Conservation (phyloP, 1,139 yeast genomes). For the Candida dubliniensis region DNA sequence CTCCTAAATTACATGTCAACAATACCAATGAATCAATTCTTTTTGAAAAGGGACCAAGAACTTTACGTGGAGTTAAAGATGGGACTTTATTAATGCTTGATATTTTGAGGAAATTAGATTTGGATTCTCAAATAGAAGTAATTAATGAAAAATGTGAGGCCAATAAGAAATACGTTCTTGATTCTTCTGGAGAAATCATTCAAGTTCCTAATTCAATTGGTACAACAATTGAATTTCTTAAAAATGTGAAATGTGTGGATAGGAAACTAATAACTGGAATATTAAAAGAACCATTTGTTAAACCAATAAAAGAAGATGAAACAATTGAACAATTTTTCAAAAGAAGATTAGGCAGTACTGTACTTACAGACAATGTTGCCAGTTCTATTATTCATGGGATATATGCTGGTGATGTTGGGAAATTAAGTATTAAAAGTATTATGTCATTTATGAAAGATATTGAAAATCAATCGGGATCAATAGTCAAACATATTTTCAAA, state of each 20-base stretch:
- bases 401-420: constrained; percentile 79
- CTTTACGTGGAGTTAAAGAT: constrained; percentile 66
- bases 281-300: constrained; percentile 45
- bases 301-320: constrained; percentile 53
- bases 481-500: constrained; percentile 38
- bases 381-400: constrained; percentile 89
- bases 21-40: constrained; percentile 20
- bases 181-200: constrained; percentile 36
- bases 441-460: constrained; percentile 51
- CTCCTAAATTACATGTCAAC: constrained; percentile 23
- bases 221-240: constrained; percentile 41
- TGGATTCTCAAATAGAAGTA: constrained; percentile 45
- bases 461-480: constrained; percentile 63
- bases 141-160: constrained; percentile 52
- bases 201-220: constrained; percentile 53
- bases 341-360: constrained; percentile 64
- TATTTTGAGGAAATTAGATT: constrained; percentile 47
- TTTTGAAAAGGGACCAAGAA: constrained; percentile 75
- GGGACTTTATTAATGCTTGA: constrained; percentile 66
- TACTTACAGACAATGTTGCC: constrained; percentile 59
- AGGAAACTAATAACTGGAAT: constrained; percentile 29
- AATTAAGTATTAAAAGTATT: constrained; percentile 64
- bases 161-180: constrained; percentile 60
- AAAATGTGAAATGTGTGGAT: constrained; percentile 17
- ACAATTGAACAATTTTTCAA: constrained; percentile 64